Conservation (phyloP, 805 yeast species). For the Hanseniaspora nectarophila region DNA sequence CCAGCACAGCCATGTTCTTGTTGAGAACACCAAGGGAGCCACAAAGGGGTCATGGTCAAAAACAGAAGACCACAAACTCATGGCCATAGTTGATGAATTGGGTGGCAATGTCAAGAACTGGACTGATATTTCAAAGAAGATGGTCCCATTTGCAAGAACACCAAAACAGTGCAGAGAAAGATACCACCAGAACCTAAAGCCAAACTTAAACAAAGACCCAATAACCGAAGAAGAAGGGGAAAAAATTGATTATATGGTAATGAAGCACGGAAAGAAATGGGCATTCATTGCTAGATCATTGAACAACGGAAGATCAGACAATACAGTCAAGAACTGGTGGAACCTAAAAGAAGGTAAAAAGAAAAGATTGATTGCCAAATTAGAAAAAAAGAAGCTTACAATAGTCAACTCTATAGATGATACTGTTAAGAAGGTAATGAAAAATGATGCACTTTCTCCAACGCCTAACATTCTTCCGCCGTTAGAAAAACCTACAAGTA, state of each 20-base stretch:
- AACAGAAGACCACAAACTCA: slow-evolving; percentile 61
- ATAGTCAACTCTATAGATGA: not conserved
- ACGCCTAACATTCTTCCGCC: not conserved
- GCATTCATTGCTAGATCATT: slow-evolving; percentile 84
- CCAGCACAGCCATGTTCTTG: not conserved
- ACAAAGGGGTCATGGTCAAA: slow-evolving; percentile 75
- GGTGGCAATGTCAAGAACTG: slow-evolving; percentile 63
- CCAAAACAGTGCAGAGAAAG: slow-evolving; percentile 89
- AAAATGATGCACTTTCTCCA: not conserved
- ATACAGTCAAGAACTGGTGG: slow-evolving; percentile 63
- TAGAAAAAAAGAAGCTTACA: not conserved
- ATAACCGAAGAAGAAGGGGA: slow-evolving; percentile 76
- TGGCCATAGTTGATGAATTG: slow-evolving; percentile 54
- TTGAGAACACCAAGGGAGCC: not conserved
- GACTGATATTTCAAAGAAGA: slow-evolving; percentile 68
- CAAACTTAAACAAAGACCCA: slow-evolving; percentile 68
- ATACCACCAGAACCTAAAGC: slow-evolving; percentile 83
- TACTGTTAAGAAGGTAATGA: too few species aligned
- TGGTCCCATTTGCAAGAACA: slow-evolving; percentile 50
- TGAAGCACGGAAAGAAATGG: slow-evolving; percentile 77
- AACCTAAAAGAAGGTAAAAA: slow-evolving; percentile 84
- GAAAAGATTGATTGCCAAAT: slow-evolving; percentile 32
- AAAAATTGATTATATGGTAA: slow-evolving; percentile 66
- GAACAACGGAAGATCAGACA: slow-evolving; percentile 69
- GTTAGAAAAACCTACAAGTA: not conserved